phyloP scores from a whole-genome alignment of 257 asterid genomes.

The Paulownia fortunei region DNA sequence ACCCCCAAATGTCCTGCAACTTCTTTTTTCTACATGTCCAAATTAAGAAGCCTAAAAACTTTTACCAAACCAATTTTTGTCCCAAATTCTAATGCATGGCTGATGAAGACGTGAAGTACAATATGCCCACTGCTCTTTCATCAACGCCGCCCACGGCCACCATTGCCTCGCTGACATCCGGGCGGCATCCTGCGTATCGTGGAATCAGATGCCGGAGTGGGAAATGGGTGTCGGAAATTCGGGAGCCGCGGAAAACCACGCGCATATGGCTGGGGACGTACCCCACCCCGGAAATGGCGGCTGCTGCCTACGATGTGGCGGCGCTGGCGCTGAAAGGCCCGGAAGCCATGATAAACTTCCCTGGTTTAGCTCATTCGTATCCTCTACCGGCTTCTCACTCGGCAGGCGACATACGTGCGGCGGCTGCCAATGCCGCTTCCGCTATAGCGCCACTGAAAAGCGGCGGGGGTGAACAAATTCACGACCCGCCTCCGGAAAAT shows the following conservation, averaged over 20 bases:
- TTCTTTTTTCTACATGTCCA: not conserved
- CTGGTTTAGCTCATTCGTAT: conserved; percentile 25
- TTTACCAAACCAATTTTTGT: not conserved
- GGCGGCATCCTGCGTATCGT: conserved; percentile 52
- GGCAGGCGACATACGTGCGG: conserved; percentile 44
- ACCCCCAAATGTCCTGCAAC: conserved; percentile 1
- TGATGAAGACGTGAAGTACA: not conserved
- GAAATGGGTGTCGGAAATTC: conserved; percentile 73
- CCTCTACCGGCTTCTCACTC: conserved; percentile 51
- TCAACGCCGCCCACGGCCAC: conserved; percentile 21
- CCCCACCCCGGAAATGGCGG: conserved; percentile 72
- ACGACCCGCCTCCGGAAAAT: not conserved
- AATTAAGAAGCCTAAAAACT: not conserved
- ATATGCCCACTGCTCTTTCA: not conserved
- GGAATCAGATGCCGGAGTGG: conserved; percentile 62
- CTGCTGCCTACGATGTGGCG: conserved; percentile 69
- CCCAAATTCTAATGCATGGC: conserved; percentile 33
- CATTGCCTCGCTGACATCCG: conserved; percentile 22
- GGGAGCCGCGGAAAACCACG: conserved; percentile 59
- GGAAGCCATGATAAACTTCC: conserved; percentile 47
- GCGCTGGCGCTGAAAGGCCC: conserved; percentile 60
- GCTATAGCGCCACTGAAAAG: conserved; percentile 28
- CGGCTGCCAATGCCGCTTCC: conserved; percentile 48
- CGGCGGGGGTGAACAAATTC: not conserved
- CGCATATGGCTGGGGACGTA: conserved; percentile 74